These are phyloP conservation scores for Syzygium aqueum DNA, from an alignment of 345 rosid genomes.

Conservation along the genomic window DNA sequence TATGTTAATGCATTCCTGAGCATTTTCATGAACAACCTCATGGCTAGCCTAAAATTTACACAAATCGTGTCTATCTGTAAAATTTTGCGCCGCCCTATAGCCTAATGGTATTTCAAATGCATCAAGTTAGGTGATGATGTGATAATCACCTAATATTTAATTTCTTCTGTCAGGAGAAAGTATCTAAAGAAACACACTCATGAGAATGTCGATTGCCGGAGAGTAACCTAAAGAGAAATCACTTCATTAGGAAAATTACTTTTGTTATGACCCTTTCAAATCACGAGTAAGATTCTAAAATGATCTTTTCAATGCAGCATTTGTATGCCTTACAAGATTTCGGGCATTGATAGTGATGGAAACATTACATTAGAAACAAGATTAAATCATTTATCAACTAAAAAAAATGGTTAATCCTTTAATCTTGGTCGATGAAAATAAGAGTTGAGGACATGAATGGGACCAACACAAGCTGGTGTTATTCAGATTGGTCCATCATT, in stretches of 20 bases:
- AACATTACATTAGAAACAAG: background rate
- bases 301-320: background rate
- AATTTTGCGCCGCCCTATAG: background rate
- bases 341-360: background rate
- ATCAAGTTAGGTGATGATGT: background rate
- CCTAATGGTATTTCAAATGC: background rate
- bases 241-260: background rate
- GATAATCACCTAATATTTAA: background rate
- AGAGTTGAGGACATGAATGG: background rate
- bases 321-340: background rate
- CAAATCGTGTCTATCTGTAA: background rate
- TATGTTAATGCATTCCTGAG: slow-evolving; percentile 4
- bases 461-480: background rate
- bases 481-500: background rate
- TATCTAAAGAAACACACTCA: background rate
- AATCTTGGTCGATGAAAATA: background rate
- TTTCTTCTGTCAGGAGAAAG: background rate
- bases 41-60: background rate
- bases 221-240: background rate
- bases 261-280: background rate
- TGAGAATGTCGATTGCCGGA: background rate
- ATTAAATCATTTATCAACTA: background rate
- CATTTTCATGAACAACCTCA: background rate
- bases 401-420: background rate
- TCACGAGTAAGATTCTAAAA: background rate